Conservation (phyloP, 2,329 filamentous ascomycete species). For the Colletotrichum incanum region DNA sequence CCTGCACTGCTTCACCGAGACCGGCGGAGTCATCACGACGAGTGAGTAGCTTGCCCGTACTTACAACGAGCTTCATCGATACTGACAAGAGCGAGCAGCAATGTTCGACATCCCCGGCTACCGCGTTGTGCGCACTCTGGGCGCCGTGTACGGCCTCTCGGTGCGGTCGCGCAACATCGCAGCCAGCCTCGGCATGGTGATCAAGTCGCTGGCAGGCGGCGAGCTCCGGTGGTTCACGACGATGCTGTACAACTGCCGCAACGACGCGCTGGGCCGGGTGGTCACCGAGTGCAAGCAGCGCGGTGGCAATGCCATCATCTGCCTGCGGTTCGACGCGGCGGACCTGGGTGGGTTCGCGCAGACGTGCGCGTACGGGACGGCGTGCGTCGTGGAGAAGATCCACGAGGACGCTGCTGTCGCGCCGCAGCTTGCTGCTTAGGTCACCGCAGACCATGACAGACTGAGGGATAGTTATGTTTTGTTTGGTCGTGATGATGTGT, state of each 20-base stretch:
- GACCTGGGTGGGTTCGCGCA: conserved; percentile 71
- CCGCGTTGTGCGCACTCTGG: conserved; percentile 70
- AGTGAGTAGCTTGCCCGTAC: conserved; percentile 51
- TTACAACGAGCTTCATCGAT: background rate
- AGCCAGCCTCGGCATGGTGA: conserved; percentile 68
- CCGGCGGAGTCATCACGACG: conserved; percentile 72
- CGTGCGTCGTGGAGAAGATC: conserved; percentile 70
- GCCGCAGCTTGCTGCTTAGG: conserved; percentile 28
- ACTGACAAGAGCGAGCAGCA: conserved; percentile 49
- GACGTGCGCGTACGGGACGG: conserved; percentile 74
- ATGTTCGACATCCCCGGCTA: conserved; percentile 77
- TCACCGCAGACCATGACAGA: no score
- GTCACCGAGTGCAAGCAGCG: conserved; percentile 71
- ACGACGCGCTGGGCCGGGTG: conserved; percentile 70
- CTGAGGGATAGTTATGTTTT: background rate
- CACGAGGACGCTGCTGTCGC: conserved; percentile 51
- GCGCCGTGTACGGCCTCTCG: conserved; percentile 71
- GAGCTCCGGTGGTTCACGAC: conserved; percentile 73
- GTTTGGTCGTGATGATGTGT: conserved; percentile 4
- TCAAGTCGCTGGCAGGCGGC: conserved; percentile 72
- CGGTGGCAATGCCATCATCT: conserved; percentile 74
- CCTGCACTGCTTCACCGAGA: conserved; percentile 73
- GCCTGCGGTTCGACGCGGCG: conserved; percentile 70
- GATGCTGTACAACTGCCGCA: conserved; percentile 72
- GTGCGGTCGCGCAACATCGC: conserved; percentile 73